A percentile compares a stretch with the other conserved stretches of the same genome.
Conservation (phyloP, 1,284 basidiomycete genomes). For the Pisolithus thermaeus region DNA sequence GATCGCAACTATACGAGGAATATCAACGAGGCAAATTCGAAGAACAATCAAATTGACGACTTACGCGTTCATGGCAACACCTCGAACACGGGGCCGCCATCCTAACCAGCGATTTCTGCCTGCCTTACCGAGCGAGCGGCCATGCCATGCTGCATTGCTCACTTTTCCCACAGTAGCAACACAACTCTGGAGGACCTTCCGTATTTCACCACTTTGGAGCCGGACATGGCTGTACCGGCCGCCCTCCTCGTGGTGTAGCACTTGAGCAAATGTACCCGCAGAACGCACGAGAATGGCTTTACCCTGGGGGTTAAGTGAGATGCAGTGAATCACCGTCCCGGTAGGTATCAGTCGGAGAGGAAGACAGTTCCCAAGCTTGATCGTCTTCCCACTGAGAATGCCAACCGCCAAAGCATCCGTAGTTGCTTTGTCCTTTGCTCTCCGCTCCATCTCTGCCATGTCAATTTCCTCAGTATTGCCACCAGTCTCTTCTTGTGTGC, state of each 20-base stretch:
- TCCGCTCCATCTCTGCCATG: constrained; percentile 17
- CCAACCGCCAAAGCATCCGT: constrained; percentile 74
- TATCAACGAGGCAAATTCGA: neutral
- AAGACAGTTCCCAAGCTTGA: constrained; percentile 92
- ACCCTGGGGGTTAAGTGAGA: constrained; percentile 74
- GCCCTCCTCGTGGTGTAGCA: constrained; percentile 69
- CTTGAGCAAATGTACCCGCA: constrained; percentile 83
- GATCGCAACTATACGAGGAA: constrained; percentile 59
- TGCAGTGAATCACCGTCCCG: constrained; percentile 86
- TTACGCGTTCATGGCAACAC: constrained; percentile 97
- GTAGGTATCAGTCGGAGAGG: constrained; percentile 89
- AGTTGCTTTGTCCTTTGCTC: constrained; percentile 29
- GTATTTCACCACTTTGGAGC: constrained; percentile 90
- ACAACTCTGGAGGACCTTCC: constrained; percentile 79
- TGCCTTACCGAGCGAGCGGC: constrained; percentile 84
- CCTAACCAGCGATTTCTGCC: constrained; percentile 90
- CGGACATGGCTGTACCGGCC: constrained; percentile 79
- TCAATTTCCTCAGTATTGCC: constrained; percentile 25
- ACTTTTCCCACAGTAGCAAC: constrained; percentile 90
- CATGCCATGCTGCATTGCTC: constrained; percentile 90
- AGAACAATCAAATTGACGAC: constrained; percentile 24
- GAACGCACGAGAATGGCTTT: constrained; percentile 83
- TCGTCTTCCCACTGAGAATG: constrained; percentile 78
- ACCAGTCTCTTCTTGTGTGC: constrained; percentile 32
- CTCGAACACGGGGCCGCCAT: constrained; percentile 81